Base-by-base conservation (phyloP, 2,329 filamentous ascomycete species). In the Sporothrix curviconia region DNA sequence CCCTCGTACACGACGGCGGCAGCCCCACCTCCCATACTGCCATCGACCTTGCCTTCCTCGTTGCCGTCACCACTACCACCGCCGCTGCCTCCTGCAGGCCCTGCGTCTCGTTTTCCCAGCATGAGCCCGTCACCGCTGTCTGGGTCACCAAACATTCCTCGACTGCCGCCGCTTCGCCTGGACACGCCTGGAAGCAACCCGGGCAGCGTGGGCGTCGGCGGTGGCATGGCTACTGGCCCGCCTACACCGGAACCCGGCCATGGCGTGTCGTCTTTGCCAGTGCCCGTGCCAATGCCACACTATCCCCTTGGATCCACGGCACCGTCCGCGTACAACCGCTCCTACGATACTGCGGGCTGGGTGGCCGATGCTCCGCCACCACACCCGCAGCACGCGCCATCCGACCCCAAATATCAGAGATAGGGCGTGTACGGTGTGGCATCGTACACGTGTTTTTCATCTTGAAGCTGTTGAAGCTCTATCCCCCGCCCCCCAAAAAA, bases 391-490 rank as follows among this genome's bases (percentile, higher is more conserved):
- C 80, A 82, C 15, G 77, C 82, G 1, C 85, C 88, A 36, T 85
- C 90, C 14, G 88, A 90, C 55, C 89, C 85, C 61, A 90, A 95
- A 70, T 91, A 96, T 66, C 84, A 96, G 61, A 85, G 88, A 0
- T 88, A 94, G 67, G 7, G n/a, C n/a, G n/a, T n/a, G n/a, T n/a
- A n/a, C n/a, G n/a, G n/a, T n/a, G n/a, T n/a, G n/a, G n/a, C n/a
- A n/a, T n/a, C n/a, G n/a, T n/a, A n/a, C n/a, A n/a, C n/a, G n/a
- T n/a, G n/a, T n/a, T n/a, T n/a, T n/a, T n/a, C n/a, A n/a, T n/a
- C n/a, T n/a, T n/a, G n/a, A n/a, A n/a, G n/a, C n/a, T n/a, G n/a
- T n/a, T n/a, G n/a, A n/a, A n/a, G n/a, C n/a, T n/a, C n/a, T n/a
- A n/a, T n/a, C n/a, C n/a, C n/a, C n/a, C n/a, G n/a, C n/a, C n/a